Conservation (phyloP, 2,329 filamentous ascomycete genomes). For the Hymenoscyphus fraxineus region DNA sequence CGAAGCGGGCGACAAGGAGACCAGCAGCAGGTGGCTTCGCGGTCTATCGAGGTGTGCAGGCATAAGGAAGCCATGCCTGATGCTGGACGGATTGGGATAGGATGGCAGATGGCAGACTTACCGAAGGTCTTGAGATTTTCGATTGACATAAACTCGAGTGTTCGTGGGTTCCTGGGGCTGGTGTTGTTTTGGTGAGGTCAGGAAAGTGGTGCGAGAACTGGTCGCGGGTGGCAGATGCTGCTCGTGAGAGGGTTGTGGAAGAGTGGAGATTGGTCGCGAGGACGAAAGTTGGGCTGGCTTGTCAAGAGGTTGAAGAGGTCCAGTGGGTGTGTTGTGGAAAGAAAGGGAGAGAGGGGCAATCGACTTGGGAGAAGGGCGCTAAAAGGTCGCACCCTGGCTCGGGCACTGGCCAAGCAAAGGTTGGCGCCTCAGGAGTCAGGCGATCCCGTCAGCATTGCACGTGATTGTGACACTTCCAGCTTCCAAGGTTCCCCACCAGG, state of each 20-base stretch:
- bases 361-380: background rate
- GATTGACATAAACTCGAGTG: constrained; percentile 96
- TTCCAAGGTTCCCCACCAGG: no score
- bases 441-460: no score
- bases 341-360: background rate
- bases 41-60: background rate
- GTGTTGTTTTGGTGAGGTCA: constrained; percentile 22
- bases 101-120: constrained; percentile 44
- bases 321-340: constrained; percentile 3
- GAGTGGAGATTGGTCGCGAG: constrained; percentile 20
- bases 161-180: constrained; percentile 46
- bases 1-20: background rate
- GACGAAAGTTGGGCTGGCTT: constrained; percentile 6
- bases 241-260: constrained; percentile 9
- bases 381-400: background rate
- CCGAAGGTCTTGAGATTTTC: constrained; percentile 97
- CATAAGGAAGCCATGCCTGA: background rate
- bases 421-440: no score
- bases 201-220: constrained; percentile 20
- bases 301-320: constrained; percentile 9
- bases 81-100: background rate
- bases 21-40: background rate
- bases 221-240: constrained; percentile 22
- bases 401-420: no score
- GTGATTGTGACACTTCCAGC: no score